phyloP scores from a whole-genome alignment of 2,329 filamentous ascomycete species.

The Alternaria solani region DNA sequence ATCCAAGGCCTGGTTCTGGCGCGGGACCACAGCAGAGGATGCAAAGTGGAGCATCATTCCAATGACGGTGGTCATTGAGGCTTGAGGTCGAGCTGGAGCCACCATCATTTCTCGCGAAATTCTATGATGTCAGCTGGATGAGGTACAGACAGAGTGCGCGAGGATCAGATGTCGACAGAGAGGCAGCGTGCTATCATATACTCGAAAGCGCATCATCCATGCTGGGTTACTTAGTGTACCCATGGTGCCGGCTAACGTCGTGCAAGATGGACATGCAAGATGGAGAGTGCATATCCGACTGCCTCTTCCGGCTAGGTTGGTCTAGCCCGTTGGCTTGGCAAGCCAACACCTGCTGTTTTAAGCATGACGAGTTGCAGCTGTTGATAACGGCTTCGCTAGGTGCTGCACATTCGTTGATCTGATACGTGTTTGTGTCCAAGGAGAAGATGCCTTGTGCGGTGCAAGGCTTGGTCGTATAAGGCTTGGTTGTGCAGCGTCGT shows the following conservation, averaged over 20 bases:
- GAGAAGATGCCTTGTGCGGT: neutral
- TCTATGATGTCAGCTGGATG: neutral
- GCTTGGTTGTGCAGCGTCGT: neutral
- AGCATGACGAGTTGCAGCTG: neutral
- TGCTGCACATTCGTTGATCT: neutral
- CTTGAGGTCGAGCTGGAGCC: neutral
- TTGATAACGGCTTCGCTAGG: neutral
- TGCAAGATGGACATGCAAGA: neutral
- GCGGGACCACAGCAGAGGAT: slow-evolving; percentile 25
- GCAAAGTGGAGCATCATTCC: slow-evolving; percentile 26
- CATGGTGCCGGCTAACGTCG: neutral
- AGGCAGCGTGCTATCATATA: neutral
- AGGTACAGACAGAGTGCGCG: neutral
- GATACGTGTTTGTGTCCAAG: neutral
- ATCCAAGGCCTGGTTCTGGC: slow-evolving; percentile 34
- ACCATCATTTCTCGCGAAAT: neutral
- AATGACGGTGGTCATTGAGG: slow-evolving; percentile 25
- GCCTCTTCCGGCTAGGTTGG: slow-evolving; percentile 1
- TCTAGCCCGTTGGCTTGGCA: neutral
- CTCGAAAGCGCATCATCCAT: neutral
- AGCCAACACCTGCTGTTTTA: neutral
- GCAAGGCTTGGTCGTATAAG: neutral
- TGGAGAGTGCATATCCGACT: slow-evolving; percentile 1
- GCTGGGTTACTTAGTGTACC: neutral
- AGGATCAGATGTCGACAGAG: neutral